These are phyloP conservation scores for Lactarius psammicola DNA, from an alignment of 768 basidiomycete species.

Conservation along the genomic window DNA sequence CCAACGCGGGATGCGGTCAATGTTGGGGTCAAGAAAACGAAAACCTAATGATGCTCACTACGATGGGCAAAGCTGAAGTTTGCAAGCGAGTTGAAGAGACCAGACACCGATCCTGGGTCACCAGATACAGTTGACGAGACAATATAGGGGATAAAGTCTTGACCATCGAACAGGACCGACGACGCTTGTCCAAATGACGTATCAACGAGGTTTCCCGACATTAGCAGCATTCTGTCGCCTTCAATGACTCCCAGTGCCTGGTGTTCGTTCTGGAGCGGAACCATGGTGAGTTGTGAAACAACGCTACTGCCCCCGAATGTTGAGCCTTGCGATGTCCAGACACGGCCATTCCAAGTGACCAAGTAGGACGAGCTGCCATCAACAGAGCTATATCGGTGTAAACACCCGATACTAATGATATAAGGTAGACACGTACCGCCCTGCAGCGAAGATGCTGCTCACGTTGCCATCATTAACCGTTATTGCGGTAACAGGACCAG, in stretches of 20 bases:
- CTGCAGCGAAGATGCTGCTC: slow-evolving; percentile 88
- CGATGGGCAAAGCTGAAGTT: slow-evolving; percentile 71
- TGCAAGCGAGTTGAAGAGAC: slow-evolving; percentile 79
- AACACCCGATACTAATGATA: background rate
- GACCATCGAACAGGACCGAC: slow-evolving; percentile 84
- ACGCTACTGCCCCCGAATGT: slow-evolving; percentile 55
- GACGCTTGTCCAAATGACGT: slow-evolving; percentile 76
- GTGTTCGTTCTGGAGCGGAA: slow-evolving; percentile 82
- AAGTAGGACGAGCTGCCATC: slow-evolving; percentile 70
- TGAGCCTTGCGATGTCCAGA: slow-evolving; percentile 70
- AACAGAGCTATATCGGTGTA: slow-evolving; percentile 40
- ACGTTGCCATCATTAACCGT: slow-evolving; percentile 78
- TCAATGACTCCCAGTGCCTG: slow-evolving; percentile 67
- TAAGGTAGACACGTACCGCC: slow-evolving; percentile 54
- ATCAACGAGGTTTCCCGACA: slow-evolving; percentile 75
- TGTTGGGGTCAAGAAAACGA: slow-evolving; percentile 13
- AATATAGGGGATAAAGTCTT: slow-evolving; percentile 78
- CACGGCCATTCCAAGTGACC: slow-evolving; percentile 77
- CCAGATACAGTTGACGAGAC: slow-evolving; percentile 65
- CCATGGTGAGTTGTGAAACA: slow-evolving; percentile 84
- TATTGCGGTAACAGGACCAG: slow-evolving; percentile 88
- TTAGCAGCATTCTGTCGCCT: slow-evolving; percentile 83
- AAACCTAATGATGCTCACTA: slow-evolving; percentile 47
- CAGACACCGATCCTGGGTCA: slow-evolving; percentile 63
- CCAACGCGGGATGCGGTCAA: slow-evolving; percentile 21